Evolutionary conservation across 1,139 yeast genomes (phyloP).

Genomic region (Pichia sp.): DNA sequence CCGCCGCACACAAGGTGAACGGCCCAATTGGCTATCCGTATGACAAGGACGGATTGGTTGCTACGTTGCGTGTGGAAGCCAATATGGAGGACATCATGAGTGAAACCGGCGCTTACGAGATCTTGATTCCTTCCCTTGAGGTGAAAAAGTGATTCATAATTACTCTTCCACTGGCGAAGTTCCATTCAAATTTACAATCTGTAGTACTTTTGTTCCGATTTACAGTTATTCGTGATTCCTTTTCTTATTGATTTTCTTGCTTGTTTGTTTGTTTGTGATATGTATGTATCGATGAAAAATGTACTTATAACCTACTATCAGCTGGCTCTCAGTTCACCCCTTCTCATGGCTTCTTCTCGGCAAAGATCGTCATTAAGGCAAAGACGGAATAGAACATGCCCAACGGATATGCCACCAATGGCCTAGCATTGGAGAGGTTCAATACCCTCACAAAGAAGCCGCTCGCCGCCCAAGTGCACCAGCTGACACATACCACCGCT

Average conservation of each 20-base stretch:
- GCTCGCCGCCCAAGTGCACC: constrained; percentile 95
- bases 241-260: no score
- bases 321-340: background rate
- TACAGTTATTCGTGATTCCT: background rate
- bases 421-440: constrained; percentile 79
- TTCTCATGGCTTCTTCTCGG: constrained; percentile 27
- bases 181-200: background rate
- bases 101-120: constrained; percentile 60
- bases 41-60: constrained; percentile 54
- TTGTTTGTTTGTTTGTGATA: background rate
- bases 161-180: background rate
- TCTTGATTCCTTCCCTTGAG: constrained; percentile 61
- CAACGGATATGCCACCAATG: constrained; percentile 89
- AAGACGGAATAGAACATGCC: constrained; percentile 89
- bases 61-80: constrained; percentile 70
- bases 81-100: constrained; percentile 51
- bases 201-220: background rate
- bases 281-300: background rate
- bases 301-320: background rate
- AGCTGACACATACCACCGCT: constrained; percentile 68
- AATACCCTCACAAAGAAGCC: constrained; percentile 88
- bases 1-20: constrained; percentile 14
- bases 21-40: constrained; percentile 47
- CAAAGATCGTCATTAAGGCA: constrained; percentile 91
- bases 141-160: constrained; percentile 19